Base-by-base conservation (phyloP, 768 basidiomycete species). In the Mycena sanguinolenta region DNA sequence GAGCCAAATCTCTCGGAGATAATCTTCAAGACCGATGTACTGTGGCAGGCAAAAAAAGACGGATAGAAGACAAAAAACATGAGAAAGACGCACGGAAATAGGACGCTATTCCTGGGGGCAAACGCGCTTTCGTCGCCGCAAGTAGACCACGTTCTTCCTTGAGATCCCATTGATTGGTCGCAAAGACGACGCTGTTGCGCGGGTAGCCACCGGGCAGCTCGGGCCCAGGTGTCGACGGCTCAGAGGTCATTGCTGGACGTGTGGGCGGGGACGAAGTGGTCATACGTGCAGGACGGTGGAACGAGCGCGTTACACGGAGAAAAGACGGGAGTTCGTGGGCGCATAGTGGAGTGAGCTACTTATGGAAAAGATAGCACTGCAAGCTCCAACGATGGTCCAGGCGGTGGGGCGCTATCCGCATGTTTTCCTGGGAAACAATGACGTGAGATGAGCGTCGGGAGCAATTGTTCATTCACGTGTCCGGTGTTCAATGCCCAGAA, bases 201-300 rank as follows among this genome's bases (percentile, higher is more conserved):
- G 71, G 71, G 34, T 72, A 72, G 14, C 66, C 66, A 4, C 71
- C 71, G 4, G 71, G 71, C 2, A 69, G 8, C 16, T 69, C 42
- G 1, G 58, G 66, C 3, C 71, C 71, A 0, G 71, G 70, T 23
- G 55, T 72, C 32, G 66, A 68, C 1, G 71, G 63, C 13, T 57
- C 34, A 2, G 71, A 46, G 42, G 19, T 52, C n/a, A 71, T 23
- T 10, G 70, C 59, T 12, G 68, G 68, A 17, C 63, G 63, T 9
- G 63, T 52, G 21, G 53, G 23, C 19, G 63, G 14, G 14, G 10
- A 44, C 7, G 27, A 6, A 17, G 36, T 17, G 12, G 44, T n/a
- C 8, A n/a, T 46, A 21, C 8, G 21, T 21, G 44, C 44, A 19
- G 44, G 7, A 10, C 32, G 32, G 4, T 34, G 4, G 44, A 46